Base-by-base conservation (phyloP, 371 early-diverging fungal species). In the Mucor sp. region DNA sequence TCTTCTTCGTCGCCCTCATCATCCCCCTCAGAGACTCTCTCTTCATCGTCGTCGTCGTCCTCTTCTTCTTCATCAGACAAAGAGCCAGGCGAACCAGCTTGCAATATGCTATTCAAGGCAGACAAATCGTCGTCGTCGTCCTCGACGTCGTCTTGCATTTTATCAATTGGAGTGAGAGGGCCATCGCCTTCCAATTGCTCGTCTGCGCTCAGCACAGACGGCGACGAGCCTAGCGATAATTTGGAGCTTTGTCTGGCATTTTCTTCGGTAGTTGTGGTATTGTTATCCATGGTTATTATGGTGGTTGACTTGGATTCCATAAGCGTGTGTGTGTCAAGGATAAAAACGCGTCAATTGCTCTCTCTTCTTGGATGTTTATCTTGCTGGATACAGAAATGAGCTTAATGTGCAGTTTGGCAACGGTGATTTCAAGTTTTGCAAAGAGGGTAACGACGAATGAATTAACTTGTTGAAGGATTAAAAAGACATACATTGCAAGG, bases 171-270 rank as follows among this genome's bases (percentile, higher is more conserved):
- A 32, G 75, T 72, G 8, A 75, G 53, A 44, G 75, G 75, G 0
- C 69, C 75, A 17, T 69, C 75, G 4, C 72, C 67, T 27, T 72
- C 75, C 33, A 72, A 48, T 33, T 73, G 66, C 15, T 73, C 73
- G 21, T 73, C 69, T n/a, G 74, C 74, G 58, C 77, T 78, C 19
- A 82, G 33, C 23, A 71, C 74, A 59, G 83, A 83, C 15, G 83
- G 79, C 25, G 79, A 80, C 25, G 83, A 83, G 0, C 79, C 83
- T 21, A 82, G 57, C 2, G 80, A 82, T 32, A 82, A 55, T 59
- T 80, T 78, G 8, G 80, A 82, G 37, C 75, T 76, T 56, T 74
- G 76, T 35, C 77, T 75, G 14, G 74, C 70, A 23, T 68, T 70
- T 25, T 62, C 30, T 21, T 63, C 63, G 4, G 67, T 60, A 48